phyloP scores from a whole-genome alignment of 73 alveolate genomes.

The Blepharisma japonicum region DNA sequence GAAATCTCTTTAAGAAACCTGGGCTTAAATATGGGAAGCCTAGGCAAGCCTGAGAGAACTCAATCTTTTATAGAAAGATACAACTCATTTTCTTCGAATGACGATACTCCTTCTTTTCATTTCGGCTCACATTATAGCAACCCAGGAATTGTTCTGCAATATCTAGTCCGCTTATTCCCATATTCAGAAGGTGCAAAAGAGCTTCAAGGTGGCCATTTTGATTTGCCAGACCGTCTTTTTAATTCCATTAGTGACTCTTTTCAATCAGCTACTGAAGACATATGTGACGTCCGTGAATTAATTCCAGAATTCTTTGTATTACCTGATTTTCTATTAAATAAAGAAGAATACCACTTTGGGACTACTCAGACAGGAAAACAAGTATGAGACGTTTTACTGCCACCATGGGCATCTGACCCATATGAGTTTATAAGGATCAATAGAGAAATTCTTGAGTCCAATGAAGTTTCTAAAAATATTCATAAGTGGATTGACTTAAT shows the following conservation, averaged over 20 bases:
- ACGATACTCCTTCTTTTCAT: constrained; percentile 64
- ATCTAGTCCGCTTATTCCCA: constrained; percentile 85
- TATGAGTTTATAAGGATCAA: constrained; percentile 56
- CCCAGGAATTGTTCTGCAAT: constrained; percentile 91
- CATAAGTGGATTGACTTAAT: constrained; percentile 84
- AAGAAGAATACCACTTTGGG: constrained; percentile 66
- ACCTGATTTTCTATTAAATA: constrained; percentile 83
- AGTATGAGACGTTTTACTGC: constrained; percentile 74
- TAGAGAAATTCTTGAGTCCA: constrained; percentile 77
- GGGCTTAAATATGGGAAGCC: constrained; percentile 91
- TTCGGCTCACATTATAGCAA: constrained; percentile 94
- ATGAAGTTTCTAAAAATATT: constrained; percentile 58
- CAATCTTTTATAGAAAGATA: neutral
- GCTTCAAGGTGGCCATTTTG: constrained; percentile 86
- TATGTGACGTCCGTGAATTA: constrained; percentile 93
- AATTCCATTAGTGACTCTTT: constrained; percentile 72
- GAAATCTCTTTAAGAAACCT: constrained; percentile 81
- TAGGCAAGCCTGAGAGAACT: constrained; percentile 32
- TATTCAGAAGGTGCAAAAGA: constrained; percentile 84
- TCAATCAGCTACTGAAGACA: constrained; percentile 74
- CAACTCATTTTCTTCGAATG: neutral
- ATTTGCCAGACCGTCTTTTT: constrained; percentile 90
- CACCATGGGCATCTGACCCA: constrained; percentile 83
- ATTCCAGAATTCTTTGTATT: constrained; percentile 93
- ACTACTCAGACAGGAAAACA: constrained; percentile 62